phyloP scores from a whole-genome alignment of 2,329 filamentous ascomycete genomes.

The Epichloe sp. region DNA sequence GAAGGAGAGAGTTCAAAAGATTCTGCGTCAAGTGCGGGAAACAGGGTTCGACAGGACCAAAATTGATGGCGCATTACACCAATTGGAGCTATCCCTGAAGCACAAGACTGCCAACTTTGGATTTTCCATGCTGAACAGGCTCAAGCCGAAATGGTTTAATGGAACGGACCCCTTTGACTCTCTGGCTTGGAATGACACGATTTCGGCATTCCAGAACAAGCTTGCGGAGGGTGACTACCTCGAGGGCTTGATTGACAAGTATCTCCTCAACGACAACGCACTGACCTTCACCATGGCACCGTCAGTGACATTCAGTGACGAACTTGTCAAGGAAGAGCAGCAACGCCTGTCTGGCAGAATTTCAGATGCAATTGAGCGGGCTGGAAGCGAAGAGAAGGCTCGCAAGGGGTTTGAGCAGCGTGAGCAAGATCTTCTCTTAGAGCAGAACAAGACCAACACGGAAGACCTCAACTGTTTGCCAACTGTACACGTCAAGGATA shows the following conservation, averaged over 20 bases:
- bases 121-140: constrained; percentile 74
- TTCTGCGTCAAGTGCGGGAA: constrained; percentile 54
- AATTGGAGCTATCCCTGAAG: constrained; percentile 83
- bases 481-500: constrained; percentile 78
- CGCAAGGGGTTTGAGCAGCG: constrained; percentile 59
- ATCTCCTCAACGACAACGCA: constrained; percentile 74
- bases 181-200: constrained; percentile 81
- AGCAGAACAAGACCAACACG: constrained; percentile 73
- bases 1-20: constrained; percentile 58
- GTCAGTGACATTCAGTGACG: constrained; percentile 58
- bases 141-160: constrained; percentile 91
- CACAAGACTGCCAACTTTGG: constrained; percentile 96
- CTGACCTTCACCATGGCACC: constrained; percentile 93
- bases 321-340: constrained; percentile 65
- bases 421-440: constrained; percentile 66
- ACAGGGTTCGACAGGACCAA: constrained; percentile 82
- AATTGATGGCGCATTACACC: constrained; percentile 86
- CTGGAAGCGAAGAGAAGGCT: constrained; percentile 59
- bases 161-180: constrained; percentile 86
- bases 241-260: constrained; percentile 76
- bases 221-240: constrained; percentile 69
- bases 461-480: constrained; percentile 81
- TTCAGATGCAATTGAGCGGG: constrained; percentile 50
- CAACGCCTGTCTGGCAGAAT: constrained; percentile 64
- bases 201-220: constrained; percentile 66